Evolutionary conservation across 2,329 filamentous ascomycete genomes (phyloP), one percentile per base, ranked within the genome.

Genomic region (Apiospora pterosperma): DNA sequence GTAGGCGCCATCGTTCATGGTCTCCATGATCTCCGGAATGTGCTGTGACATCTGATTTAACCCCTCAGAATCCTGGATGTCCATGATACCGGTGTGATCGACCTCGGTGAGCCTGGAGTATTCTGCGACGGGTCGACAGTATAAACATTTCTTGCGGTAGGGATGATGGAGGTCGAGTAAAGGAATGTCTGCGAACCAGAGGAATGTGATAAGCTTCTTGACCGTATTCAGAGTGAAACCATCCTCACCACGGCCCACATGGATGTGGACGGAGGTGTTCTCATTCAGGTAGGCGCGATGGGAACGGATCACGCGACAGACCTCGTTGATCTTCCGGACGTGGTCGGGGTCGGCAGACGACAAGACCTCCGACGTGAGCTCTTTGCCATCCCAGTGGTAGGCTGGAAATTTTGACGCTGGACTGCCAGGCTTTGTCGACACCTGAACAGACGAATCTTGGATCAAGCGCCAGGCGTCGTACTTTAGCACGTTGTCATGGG

Each of bases 91-190:
- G 14, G 25, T 34, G 28, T 55, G 28, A 19, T 55, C 28, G 28
- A 55, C 48, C 2, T 55, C 48, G 34, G 48, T 55, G 14, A 55
- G 28, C 16, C 16, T 55, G 3, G 48, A 34, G 8, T 34, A 55
- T n/a, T 55, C 48, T 5, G 48, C 31, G 28, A 55, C 34, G 8
- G 25, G 25, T 34, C 19, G 28, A 44, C 70, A 69, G 58, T 65
- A 52, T 0, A 11, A 10, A 28, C 64, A 70, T 0, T 62, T n/a
- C 1, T 31, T 42, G 12, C 70, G 72, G 11, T 63, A 66, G 12
- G 73, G 73, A 48, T 74, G 72, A 7, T 74, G 71, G 1, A 74
- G 55, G 12, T 52, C 34, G 23, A 73, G 16, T 21, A 74, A 23
- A 6, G 59, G 44, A 3, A 60, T 44, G 23, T 74, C 73, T 1